Evolutionary conservation across 1,284 basidiomycete genomes (phyloP).

Genomic region (Volvariella surrecta): DNA sequence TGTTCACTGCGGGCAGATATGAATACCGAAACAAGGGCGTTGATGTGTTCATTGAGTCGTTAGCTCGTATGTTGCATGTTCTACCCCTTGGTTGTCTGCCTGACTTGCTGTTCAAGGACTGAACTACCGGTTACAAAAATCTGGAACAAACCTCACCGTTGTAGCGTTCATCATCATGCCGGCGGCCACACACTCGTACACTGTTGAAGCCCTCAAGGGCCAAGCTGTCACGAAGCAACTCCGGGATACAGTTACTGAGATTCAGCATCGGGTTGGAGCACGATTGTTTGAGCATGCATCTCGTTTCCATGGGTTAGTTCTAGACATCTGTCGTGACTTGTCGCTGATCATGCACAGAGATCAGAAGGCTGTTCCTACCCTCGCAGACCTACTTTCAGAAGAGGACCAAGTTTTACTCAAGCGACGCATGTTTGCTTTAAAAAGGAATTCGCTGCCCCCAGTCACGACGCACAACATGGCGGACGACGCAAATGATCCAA

Average conservation of each 20-base stretch:
- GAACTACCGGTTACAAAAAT: constrained; percentile 82
- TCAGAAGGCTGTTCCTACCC: constrained; percentile 63
- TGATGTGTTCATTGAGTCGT: constrained; percentile 97
- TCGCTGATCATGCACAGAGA: constrained; percentile 37
- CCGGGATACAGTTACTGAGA: constrained; percentile 89
- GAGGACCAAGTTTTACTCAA: constrained; percentile 97
- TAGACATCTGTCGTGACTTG: not conserved
- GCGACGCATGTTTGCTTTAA: constrained; percentile 92
- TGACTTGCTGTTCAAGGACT: constrained; percentile 35
- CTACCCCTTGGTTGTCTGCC: constrained; percentile 1
- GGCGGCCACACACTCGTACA: constrained; percentile 92
- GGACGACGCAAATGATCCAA: constrained; percentile 88
- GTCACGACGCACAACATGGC: constrained; percentile 98
- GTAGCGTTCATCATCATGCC: constrained; percentile 99
- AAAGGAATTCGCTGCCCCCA: constrained; percentile 88
- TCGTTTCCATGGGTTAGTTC: constrained; percentile 74
- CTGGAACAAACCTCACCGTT: constrained; percentile 61
- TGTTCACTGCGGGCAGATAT: constrained; percentile 99
- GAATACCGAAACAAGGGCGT: constrained; percentile 99
- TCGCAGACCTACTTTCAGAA: constrained; percentile 75
- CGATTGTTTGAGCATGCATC: constrained; percentile 92
- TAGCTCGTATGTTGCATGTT: constrained; percentile 58
- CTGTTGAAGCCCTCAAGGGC: constrained; percentile 95
- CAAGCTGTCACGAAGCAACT: constrained; percentile 97
- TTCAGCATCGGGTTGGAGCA: constrained; percentile 88